phyloP scores from a whole-genome alignment of 106 monocot genomes.

The Allium cepa region DNA sequence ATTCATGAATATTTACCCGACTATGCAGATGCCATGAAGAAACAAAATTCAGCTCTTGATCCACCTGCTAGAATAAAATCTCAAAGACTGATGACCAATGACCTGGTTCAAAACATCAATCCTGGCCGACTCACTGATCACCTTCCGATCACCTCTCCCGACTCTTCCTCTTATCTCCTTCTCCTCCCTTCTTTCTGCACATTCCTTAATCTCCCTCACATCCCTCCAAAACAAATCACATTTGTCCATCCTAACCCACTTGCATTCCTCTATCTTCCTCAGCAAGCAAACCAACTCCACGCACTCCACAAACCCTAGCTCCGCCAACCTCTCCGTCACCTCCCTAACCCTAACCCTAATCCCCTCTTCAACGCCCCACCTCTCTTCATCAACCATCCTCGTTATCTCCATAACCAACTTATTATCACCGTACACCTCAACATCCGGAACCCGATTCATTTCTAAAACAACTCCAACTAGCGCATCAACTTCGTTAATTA shows the following conservation, averaged over 20 bases:
- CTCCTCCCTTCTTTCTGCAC: slow-evolving; percentile 8
- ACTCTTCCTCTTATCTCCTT: slow-evolving; percentile 14
- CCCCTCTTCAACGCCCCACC: slow-evolving; percentile 11
- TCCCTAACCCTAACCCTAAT: slow-evolving; percentile 25
- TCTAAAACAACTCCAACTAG: slow-evolving; percentile 13
- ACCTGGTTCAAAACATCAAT: neutral
- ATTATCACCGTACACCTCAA: slow-evolving; percentile 3
- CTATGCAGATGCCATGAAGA: neutral
- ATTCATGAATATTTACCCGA: too few relatives aligned
- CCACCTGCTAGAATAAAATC: slow-evolving; percentile 35
- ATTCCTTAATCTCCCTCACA: slow-evolving; percentile 10
- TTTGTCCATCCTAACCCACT: too few relatives aligned
- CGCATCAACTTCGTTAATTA: slow-evolving; percentile 25
- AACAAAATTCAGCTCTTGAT: neutral
- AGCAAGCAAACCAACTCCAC: slow-evolving; percentile 36
- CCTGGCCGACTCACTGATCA: slow-evolving; percentile 30
- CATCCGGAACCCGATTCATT: slow-evolving; percentile 10
- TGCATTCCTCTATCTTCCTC: slow-evolving; percentile 23
- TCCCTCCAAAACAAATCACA: slow-evolving; percentile 13
- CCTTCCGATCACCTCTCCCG: slow-evolving; percentile 4
- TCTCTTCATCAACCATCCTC: slow-evolving; percentile 22
- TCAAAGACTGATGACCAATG: neutral
- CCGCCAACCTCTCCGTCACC: slow-evolving; percentile 23
- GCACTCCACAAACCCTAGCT: slow-evolving; percentile 26
- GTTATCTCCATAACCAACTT: slow-evolving; percentile 12